Conservation (phyloP, 768 basidiomycete species). For the Leccinum ochraceum region DNA sequence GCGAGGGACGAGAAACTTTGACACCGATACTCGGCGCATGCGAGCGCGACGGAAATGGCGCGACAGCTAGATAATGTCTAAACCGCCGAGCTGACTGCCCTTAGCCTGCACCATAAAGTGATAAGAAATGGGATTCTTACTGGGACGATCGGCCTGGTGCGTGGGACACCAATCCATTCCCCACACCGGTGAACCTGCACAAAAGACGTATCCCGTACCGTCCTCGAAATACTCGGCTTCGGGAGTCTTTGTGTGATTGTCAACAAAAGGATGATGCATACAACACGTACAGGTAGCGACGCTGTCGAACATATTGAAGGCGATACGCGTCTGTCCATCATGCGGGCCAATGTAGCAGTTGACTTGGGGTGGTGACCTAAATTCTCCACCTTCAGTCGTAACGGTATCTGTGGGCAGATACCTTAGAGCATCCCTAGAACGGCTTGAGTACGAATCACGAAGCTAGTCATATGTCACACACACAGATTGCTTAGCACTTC, state of each 20-base stretch:
- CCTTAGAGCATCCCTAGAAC: conserved; percentile 49
- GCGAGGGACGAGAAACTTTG: conserved; percentile 52
- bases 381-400: conserved; percentile 51
- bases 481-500: conserved; percentile 49
- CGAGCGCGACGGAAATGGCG: conserved; percentile 64
- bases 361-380: conserved; percentile 54
- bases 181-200: conserved; percentile 89
- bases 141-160: conserved; percentile 51
- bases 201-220: conserved; percentile 71
- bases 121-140: conserved; percentile 37
- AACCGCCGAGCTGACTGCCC: conserved; percentile 45
- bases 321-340: conserved; percentile 47
- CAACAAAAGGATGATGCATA: conserved; percentile 12
- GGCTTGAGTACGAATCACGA: conserved; percentile 8
- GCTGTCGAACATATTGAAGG: conserved; percentile 57
- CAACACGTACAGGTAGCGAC: conserved; percentile 60
- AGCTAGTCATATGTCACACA: conserved; percentile 38
- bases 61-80: conserved; percentile 84
- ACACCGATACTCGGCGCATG: conserved; percentile 69
- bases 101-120: background rate
- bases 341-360: conserved; percentile 69
- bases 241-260: conserved; percentile 1
- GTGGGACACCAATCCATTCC: conserved; percentile 94
- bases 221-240: conserved; percentile 61
- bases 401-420: conserved; percentile 60